Conservation (phyloP, 164 flowering plant genomes). For the Macadamia integrifolia region DNA sequence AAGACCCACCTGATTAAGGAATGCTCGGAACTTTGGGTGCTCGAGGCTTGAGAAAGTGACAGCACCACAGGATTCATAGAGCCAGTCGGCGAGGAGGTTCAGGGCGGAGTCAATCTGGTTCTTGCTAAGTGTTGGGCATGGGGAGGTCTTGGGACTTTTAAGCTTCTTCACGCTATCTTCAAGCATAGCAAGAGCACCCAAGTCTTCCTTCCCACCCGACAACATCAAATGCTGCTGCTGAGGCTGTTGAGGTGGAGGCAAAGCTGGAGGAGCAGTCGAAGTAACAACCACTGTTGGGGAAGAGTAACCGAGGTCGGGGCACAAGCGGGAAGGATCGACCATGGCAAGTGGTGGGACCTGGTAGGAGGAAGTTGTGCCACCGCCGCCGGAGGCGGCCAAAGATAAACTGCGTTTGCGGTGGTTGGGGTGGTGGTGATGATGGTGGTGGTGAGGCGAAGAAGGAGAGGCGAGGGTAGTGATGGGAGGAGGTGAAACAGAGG, state of each 20-base stretch:
- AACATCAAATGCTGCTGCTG: constrained; percentile 46
- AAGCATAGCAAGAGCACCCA: constrained; percentile 85
- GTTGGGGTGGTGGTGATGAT: constrained; percentile 13
- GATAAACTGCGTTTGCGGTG: constrained; percentile 31
- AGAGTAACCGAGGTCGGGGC: constrained; percentile 29
- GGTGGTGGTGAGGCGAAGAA: constrained; percentile 7
- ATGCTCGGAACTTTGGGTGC: constrained; percentile 85
- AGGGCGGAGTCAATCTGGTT: constrained; percentile 65
- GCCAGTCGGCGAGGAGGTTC: constrained; percentile 77
- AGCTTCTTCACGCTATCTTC: constrained; percentile 94
- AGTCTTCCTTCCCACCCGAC: constrained; percentile 95
- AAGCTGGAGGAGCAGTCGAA: constrained; percentile 3
- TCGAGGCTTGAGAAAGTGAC: constrained; percentile 79
- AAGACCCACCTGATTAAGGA: constrained; percentile 77
- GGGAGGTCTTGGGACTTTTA: constrained; percentile 81
- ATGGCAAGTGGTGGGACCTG: constrained; percentile 48
- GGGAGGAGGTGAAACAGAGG: constrained; percentile 39
- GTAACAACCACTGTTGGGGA: constrained; percentile 15
- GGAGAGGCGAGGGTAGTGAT: constrained; percentile 14
- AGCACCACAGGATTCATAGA: constrained; percentile 84
- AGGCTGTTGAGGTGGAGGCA: constrained; percentile 19
- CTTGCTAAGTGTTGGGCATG: constrained; percentile 63
- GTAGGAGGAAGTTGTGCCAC: constrained; percentile 21
- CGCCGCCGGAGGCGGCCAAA: constrained; percentile 17
- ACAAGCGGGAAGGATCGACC: constrained; percentile 55